Base-by-base conservation (phyloP, 2,329 filamentous ascomycete species). In the Monilinia vaccinii-corymbosi region DNA sequence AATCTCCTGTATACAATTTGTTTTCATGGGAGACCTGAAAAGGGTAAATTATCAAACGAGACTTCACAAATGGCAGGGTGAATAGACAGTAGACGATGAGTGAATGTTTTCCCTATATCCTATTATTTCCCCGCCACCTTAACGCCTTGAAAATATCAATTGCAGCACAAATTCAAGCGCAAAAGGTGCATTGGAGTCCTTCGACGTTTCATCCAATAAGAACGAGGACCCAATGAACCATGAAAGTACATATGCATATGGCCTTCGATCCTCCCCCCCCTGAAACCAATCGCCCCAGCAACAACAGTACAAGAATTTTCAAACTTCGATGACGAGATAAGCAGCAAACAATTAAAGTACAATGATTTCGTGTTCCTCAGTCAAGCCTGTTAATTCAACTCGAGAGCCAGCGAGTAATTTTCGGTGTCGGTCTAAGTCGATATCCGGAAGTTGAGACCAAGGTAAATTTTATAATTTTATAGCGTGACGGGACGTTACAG, bases 71-170 rank as follows among this genome's bases (percentile, higher is more conserved):
- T 16, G 11, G 21, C 11, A 46, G 21, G 4, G 10, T 25, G 4
- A 23, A 32, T 21, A 53, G n/a, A 44, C 10, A 25, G 31, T 13
- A 42, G 36, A 40, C 18, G 32, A 44, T 50, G 28, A 31, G 46
- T 23, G 46, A 50, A 42, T 58, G 46, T 59, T 58, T 58, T 59
- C 31, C 56, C 48, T 45, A 28, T 59, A 59, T 59, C 56, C 56
- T 59, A 53, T 59, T 59, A 46, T 59, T 16, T n/a, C 48, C 47
- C 49, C 38, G 16, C 47, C n/a, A 16, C 56, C 56, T 36, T 36
- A 47, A 59, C 56, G 56, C 56, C 56, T 18, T 59, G 36, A 53
- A 28, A 59, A 59, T 59, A 51, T 59, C 48, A 52, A 21, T 52
- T 45, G 56, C 38, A 59, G 47, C 56, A 52, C 28, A 59, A 58